These are phyloP conservation scores for Boletus subluridellus DNA, from an alignment of 1,284 basidiomycete species.

Conservation along the genomic window DNA sequence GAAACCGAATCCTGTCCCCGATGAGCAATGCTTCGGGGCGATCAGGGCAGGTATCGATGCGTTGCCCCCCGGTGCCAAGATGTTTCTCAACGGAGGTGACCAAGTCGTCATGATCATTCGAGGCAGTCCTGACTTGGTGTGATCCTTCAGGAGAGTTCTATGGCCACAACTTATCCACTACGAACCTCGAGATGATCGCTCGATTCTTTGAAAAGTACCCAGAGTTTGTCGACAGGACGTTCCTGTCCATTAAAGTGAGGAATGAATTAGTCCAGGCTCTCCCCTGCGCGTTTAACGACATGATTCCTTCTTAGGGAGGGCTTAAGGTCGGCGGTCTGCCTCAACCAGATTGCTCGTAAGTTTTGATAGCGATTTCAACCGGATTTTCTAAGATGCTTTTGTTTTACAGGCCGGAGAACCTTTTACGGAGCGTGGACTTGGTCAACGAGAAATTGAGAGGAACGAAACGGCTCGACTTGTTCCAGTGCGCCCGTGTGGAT, in stretches of 20 bases:
- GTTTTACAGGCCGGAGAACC: slow-evolving; percentile 32
- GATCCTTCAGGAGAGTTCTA: slow-evolving; percentile 32
- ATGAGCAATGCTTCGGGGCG: slow-evolving; percentile 56
- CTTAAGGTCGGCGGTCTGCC: neutral
- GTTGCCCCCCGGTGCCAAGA: slow-evolving; percentile 45
- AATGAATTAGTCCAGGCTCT: neutral
- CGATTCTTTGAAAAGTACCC: slow-evolving; percentile 52
- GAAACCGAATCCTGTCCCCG: slow-evolving; percentile 32
- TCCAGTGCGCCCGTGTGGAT: slow-evolving; percentile 41
- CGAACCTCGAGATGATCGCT: slow-evolving; percentile 43
- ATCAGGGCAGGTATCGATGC: slow-evolving; percentile 64
- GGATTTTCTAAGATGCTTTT: too few relatives aligned
- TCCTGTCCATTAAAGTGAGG: slow-evolving; percentile 41
- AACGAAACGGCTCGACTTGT: slow-evolving; percentile 49
- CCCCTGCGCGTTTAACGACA: neutral
- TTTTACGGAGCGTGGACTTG: slow-evolving; percentile 40
- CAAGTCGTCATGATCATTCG: neutral
- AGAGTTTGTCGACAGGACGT: slow-evolving; percentile 47
- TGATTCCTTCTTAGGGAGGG: slow-evolving; percentile 6
- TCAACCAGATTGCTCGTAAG: slow-evolving; percentile 9
- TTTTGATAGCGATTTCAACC: neutral
- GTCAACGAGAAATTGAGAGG: slow-evolving; percentile 44
- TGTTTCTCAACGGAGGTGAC: slow-evolving; percentile 47
- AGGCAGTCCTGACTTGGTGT: neutral
- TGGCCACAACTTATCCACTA: slow-evolving; percentile 27